Conservation (phyloP, 495 filamentous ascomycete genomes). For the Recurvomyces mirabilis region DNA sequence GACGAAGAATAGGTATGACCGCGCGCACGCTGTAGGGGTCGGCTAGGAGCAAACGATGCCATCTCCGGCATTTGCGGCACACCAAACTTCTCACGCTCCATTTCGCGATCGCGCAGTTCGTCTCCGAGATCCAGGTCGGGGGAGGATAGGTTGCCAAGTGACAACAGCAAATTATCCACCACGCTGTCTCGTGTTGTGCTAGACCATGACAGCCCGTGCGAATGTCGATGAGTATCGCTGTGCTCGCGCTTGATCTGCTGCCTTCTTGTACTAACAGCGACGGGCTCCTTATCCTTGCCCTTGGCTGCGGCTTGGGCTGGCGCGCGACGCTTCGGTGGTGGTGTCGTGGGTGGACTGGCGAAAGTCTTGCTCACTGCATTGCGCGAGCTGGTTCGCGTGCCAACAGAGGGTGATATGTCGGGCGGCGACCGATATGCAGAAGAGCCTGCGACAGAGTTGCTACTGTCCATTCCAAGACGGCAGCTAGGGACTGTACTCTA, state of each 20-base stretch:
- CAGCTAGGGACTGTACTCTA: no score
- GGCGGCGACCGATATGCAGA: neutral
- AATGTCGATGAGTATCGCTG: slow-evolving; percentile 8
- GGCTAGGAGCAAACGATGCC: slow-evolving; percentile 3
- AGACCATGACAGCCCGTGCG: slow-evolving; percentile 17
- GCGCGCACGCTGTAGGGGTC: slow-evolving; percentile 37
- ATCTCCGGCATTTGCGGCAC: slow-evolving; percentile 25
- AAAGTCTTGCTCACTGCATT: slow-evolving; percentile 8
- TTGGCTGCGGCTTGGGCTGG: no score
- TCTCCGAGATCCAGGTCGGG: slow-evolving; percentile 40
- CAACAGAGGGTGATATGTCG: slow-evolving; percentile 3
- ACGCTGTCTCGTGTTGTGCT: slow-evolving; percentile 21
- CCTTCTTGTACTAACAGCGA: neutral
- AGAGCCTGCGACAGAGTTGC: neutral
- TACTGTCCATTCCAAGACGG: no score
- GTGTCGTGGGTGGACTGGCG: slow-evolving; percentile 7
- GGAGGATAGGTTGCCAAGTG: slow-evolving; percentile 64
- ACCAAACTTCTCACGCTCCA: slow-evolving; percentile 13
- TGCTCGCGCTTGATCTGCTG: slow-evolving; percentile 1
- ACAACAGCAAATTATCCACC: slow-evolving; percentile 74
- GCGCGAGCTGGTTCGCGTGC: slow-evolving; percentile 13
- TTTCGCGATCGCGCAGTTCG: slow-evolving; percentile 23
- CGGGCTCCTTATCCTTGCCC: slow-evolving; percentile 14
- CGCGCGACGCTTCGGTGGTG: slow-evolving; percentile 6
- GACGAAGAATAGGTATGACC: slow-evolving; percentile 57